phyloP scores from a whole-genome alignment of 805 yeast genomes.

The Ogataea allantospora region DNA sequence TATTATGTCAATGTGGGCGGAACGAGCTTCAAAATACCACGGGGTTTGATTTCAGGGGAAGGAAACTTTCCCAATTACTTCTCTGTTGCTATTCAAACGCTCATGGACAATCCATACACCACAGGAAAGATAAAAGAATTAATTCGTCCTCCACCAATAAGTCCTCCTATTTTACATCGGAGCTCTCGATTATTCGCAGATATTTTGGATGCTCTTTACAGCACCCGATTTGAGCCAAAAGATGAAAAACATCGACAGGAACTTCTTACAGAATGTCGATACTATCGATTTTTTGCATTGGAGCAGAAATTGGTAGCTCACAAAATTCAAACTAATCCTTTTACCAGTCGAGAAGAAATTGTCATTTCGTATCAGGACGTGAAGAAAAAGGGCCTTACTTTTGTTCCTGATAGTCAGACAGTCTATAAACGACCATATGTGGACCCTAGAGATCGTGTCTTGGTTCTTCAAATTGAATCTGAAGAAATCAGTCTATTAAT shows the following conservation, averaged over 20 bases:
- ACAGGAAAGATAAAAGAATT: constrained; percentile 41
- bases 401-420: constrained; percentile 21
- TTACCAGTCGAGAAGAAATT: constrained; percentile 54
- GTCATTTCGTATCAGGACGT: constrained; percentile 48
- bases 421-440: constrained; percentile 47
- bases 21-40: constrained; percentile 56
- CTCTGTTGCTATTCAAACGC: constrained; percentile 54
- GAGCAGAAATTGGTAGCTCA: constrained; percentile 68
- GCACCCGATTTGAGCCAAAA: constrained; percentile 46
- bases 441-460: constrained; percentile 37
- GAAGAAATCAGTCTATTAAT: constrained; percentile 34
- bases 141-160: constrained; percentile 77
- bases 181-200: constrained; percentile 54
- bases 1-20: constrained; percentile 60
- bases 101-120: constrained; percentile 45
- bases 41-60: constrained; percentile 47
- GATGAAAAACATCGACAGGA: constrained; percentile 55
- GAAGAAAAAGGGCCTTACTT: constrained; percentile 36
- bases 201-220: constrained; percentile 54
- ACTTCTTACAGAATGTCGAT: constrained; percentile 67
- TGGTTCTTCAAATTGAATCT: constrained; percentile 42
- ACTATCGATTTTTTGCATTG: constrained; percentile 70
- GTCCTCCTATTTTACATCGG: constrained; percentile 52
- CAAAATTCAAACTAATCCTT: constrained; percentile 50
- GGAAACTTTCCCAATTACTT: constrained; percentile 83